A percentile compares a stretch with the other conserved stretches of the same genome.
Conservation (phyloP, 2,329 filamentous ascomycete genomes). For the Lasiodiplodia gonubiensis region DNA sequence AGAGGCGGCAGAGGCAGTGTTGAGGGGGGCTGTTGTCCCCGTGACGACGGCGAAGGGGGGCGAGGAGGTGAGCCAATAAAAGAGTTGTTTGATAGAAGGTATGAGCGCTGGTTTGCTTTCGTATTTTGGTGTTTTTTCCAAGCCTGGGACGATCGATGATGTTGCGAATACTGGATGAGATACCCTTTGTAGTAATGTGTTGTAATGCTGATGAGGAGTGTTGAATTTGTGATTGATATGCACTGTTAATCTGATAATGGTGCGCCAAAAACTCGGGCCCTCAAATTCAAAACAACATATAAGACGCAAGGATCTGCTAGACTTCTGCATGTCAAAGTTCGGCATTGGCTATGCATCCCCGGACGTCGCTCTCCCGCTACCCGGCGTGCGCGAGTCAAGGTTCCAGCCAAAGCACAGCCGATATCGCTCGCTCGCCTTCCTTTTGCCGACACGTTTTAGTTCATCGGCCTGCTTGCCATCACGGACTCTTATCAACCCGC, state of each 20-base stretch:
- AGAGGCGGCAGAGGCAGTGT: slow-evolving; percentile 15
- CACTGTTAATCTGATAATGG: too few species aligned
- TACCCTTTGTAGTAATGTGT: background rate
- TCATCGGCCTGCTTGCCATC: background rate
- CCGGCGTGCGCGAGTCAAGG: background rate
- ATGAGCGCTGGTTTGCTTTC: background rate
- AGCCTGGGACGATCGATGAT: background rate
- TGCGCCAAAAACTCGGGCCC: too few species aligned
- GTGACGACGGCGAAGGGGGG: background rate
- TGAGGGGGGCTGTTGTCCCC: slow-evolving; percentile 1
- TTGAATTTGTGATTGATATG: background rate
- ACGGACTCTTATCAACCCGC: background rate
- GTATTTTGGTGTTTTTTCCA: background rate
- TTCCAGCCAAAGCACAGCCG: background rate
- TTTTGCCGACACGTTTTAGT: background rate
- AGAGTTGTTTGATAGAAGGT: background rate
- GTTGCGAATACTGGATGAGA: background rate
- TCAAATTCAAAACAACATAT: too few species aligned
- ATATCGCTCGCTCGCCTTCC: background rate
- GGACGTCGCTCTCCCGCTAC: background rate
- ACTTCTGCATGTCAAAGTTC: too few species aligned
- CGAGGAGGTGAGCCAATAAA: background rate
- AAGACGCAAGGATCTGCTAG: too few species aligned
- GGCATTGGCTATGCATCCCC: background rate
- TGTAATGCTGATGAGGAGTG: background rate